These are phyloP conservation scores for Pisolithus thermaeus DNA, from an alignment of 1,284 basidiomycete genomes.

Conservation along the genomic window DNA sequence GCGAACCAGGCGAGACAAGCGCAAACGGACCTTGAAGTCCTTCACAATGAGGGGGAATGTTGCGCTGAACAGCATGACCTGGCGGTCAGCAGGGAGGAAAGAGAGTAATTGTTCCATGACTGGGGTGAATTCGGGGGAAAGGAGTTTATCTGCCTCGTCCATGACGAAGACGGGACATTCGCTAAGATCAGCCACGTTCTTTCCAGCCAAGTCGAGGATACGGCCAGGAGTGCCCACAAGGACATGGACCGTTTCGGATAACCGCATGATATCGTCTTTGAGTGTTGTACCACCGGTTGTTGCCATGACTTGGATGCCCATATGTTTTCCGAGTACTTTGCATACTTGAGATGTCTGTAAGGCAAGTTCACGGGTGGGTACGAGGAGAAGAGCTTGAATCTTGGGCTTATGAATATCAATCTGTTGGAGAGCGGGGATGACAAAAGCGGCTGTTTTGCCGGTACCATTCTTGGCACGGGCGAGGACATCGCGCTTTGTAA, in stretches of 20 bases:
- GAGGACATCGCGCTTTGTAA: slow-evolving; percentile 86
- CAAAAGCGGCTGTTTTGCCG: slow-evolving; percentile 97
- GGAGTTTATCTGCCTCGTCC: slow-evolving; percentile 99
- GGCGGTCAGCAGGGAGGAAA: slow-evolving; percentile 81
- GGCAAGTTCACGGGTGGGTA: slow-evolving; percentile 92
- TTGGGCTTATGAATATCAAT: slow-evolving; percentile 82
- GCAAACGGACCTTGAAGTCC: slow-evolving; percentile 81
- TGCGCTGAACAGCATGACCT: slow-evolving; percentile 99
- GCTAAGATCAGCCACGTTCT: slow-evolving; percentile 90
- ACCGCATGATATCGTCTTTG: slow-evolving; percentile 94
- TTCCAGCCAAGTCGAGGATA: slow-evolving; percentile 92
- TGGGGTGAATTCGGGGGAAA: slow-evolving; percentile 96
- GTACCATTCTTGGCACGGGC: slow-evolving; percentile 90
- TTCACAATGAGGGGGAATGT: slow-evolving; percentile 99
- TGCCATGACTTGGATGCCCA: slow-evolving; percentile 96
- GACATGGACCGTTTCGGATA: slow-evolving; percentile 90
- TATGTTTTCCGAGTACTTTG: slow-evolving; percentile 95
- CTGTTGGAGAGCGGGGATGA: slow-evolving; percentile 94
- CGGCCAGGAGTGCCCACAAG: slow-evolving; percentile 96
- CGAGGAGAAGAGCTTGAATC: slow-evolving; percentile 93
- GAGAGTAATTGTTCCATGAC: slow-evolving; percentile 95
- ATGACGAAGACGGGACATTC: slow-evolving; percentile 96
- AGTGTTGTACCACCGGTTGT: slow-evolving; percentile 98
- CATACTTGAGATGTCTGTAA: slow-evolving; percentile 97
- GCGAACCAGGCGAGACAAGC: neutral